phyloP scores from a whole-genome alignment of 176 grass and related monocot species.

The Bolboschoenus planiculmis region DNA sequence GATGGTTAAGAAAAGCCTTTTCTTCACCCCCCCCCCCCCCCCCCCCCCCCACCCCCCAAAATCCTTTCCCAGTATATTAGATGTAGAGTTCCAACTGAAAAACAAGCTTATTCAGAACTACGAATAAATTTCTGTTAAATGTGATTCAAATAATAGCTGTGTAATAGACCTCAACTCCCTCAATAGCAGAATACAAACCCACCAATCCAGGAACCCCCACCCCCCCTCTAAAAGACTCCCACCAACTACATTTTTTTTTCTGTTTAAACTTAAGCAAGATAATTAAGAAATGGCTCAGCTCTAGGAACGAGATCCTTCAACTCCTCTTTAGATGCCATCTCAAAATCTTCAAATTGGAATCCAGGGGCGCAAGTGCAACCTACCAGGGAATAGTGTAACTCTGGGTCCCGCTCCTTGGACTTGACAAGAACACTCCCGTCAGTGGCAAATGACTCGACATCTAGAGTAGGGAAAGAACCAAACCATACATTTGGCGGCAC shows the following conservation, averaged over 20 bases:
- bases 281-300: conserved; percentile 69
- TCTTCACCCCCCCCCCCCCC: background rate
- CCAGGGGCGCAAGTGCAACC: conserved; percentile 89
- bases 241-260: background rate
- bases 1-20: background rate
- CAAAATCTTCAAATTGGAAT: conserved; percentile 78
- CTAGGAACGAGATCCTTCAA: conserved; percentile 52
- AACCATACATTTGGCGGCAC: conserved; percentile 95
- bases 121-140: background rate
- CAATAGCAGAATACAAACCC: background rate
- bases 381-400: conserved; percentile 75
- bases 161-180: background rate
- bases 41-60: no score
- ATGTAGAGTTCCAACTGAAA: background rate
- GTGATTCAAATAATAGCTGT: background rate
- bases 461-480: conserved; percentile 77
- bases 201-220: background rate
- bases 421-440: conserved; percentile 75
- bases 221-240: background rate
- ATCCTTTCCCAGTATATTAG: background rate
- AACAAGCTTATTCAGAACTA: background rate
- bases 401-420: conserved; percentile 46
- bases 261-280: conserved; percentile 29
- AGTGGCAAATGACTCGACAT: conserved; percentile 67
- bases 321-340: conserved; percentile 61